These are phyloP conservation scores for Corchorus capsularis DNA, from an alignment of 345 rosid genomes.

Conservation along the genomic window DNA sequence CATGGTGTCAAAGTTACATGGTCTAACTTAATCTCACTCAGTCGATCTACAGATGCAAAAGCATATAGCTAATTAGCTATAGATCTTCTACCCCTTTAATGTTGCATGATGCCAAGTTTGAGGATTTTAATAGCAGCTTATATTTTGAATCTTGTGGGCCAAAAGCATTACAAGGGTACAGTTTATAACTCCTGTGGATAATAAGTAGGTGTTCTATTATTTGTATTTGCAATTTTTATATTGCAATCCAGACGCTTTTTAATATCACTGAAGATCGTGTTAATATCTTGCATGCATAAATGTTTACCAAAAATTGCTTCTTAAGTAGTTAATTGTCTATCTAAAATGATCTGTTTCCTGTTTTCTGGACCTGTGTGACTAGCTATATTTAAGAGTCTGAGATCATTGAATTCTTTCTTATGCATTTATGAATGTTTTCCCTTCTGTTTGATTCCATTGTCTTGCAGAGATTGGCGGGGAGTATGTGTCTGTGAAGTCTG, in stretches of 20 bases:
- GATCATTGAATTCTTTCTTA: not conserved
- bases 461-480: slow-evolving; percentile 88
- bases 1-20: too few relatives aligned
- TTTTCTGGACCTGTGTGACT: not conserved
- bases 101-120: too few relatives aligned
- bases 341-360: not conserved
- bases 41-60: too few relatives aligned
- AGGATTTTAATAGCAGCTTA: too few relatives aligned
- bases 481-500: slow-evolving; percentile 82
- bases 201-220: not conserved
- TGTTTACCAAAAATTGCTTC: not conserved
- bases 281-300: not conserved
- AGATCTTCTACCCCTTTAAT: too few relatives aligned
- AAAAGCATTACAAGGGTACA: too few relatives aligned
- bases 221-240: too few relatives aligned
- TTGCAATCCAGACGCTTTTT: not conserved
- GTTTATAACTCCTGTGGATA: not conserved
- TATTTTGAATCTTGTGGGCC: too few relatives aligned
- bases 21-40: too few relatives aligned
- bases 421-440: slow-evolving; percentile 9
- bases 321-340: not conserved
- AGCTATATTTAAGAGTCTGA: not conserved
- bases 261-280: not conserved
- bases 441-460: slow-evolving; percentile 7
- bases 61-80: too few relatives aligned